Evolutionary conservation across 2,329 filamentous ascomycete species (phyloP), one percentile per base, ranked within the genome.

Genomic region (Ceratocystis lukuohia): DNA sequence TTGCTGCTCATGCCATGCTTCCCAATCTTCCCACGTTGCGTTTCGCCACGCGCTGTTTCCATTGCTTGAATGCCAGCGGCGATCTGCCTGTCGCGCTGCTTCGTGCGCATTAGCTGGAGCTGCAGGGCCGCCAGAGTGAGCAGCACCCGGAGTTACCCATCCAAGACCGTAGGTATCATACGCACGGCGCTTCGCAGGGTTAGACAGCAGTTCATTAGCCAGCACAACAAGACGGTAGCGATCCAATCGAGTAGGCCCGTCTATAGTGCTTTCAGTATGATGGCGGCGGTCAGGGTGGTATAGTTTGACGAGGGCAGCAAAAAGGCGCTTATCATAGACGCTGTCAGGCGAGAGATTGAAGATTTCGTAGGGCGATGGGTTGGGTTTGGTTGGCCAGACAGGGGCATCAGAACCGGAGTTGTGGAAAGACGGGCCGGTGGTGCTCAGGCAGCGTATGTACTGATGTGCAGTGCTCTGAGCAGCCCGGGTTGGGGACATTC

Each of bases 11-110:
- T 89, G 82, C 86, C 88, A 96, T 57, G 81, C 81, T 77, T 96
- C 90, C 92, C 92, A 96, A 74, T 99, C 94, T 74, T 99, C 94
- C 94, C 94, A 99, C 0, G 94, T 97, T 0, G 91, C 94, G 74
- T 97, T 97, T 71, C 77, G 76, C 63, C 80, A 80, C 12, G 82
- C 74, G 65, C 76, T 81, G 28, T 78, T 78, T 0, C 79, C 65
- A 30, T 33, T 20, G n/a, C 30, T 61, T 15, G 76, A 71, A 45
- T 81, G 78, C 82, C 82, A 86, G 3, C 75, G 72, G 28, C 72
- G 74, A 69, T 84, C 78, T 17, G 76, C 74, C 2, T 74, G 70
- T 48, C 79, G 76, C 65, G 74, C 73, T 2, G 53, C 57, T n/a
- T 72, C 73, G 46, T 76, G 73, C 70, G 77, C 72, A 64, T 88